Evolutionary conservation across 768 basidiomycete species (phyloP), one percentile per base, ranked within the genome.

Genomic region (Tricholoma bakamatsutake): DNA sequence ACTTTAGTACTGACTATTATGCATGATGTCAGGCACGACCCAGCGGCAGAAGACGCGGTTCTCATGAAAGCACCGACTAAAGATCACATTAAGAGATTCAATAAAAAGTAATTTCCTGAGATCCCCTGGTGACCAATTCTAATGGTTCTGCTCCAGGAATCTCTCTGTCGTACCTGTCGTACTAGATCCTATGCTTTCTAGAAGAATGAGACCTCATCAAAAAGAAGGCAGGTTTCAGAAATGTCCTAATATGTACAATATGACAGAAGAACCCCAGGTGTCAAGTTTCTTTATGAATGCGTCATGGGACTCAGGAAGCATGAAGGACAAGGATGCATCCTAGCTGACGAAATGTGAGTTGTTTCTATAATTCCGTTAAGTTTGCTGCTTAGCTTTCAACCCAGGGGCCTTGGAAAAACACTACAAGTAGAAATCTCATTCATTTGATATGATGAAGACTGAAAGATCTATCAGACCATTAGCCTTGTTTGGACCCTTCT

Each of bases 361-460:
- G 28, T 40, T 33, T 8, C 21, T 8, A 33, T 69, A 53, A 48
- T 54, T 53, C 6, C 46, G n/a, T 15, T 48, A 33, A 27, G 52
- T 31, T 39, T 42, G 13, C 21, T 52, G 28, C 56, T 66, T 17
- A 62, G 48, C 45, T 57, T 56, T 35, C 53, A 49, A 33, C 57
- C 34, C 17, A 76, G 95, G 95, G 96, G 96, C 50, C 81, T 99
- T 50, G 97, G 97, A n/a, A 99, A 99, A 75, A 97, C 94, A 1
- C 71, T 93, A 7, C 90, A 92, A 76, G 88, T 81, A 46, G 52
- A 21, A 4, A 57, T 18, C n/a, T 15, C 8, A 11, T 39, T 40
- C 7, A 30, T 30, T 8, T 21, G 49, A 4, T 9, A 51, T 5
- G 21, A 34, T 39, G 33, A 40, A 39, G 31, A 34, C 10, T n/a